Conservation (phyloP, 257 asterid species). For the Osmanthus fragrans region DNA sequence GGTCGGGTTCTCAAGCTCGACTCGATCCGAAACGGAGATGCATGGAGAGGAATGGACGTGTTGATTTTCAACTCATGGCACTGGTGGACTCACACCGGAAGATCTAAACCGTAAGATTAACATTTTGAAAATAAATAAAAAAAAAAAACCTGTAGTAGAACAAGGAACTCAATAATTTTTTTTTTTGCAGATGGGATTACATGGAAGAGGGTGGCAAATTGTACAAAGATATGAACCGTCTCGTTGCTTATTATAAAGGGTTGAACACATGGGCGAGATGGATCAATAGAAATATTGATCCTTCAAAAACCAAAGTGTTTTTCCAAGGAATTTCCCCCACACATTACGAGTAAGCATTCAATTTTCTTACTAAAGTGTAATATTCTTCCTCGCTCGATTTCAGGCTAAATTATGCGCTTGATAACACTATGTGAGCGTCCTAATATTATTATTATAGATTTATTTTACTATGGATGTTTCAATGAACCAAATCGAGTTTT, state of each 20-base stretch:
- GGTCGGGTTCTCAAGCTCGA: slow-evolving; percentile 66
- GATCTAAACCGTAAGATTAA: slow-evolving; percentile 64
- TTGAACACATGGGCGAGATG: slow-evolving; percentile 94
- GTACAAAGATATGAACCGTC: slow-evolving; percentile 81
- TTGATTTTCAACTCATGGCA: slow-evolving; percentile 90
- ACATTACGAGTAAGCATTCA: slow-evolving; percentile 66
- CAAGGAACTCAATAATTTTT: background rate
- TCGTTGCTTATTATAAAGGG: slow-evolving; percentile 81
- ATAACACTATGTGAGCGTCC: too few species aligned
- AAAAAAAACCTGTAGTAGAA: background rate
- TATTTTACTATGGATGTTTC: too few species aligned
- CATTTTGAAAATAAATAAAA: background rate
- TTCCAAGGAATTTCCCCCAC: slow-evolving; percentile 94
- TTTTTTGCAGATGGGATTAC: slow-evolving; percentile 67
- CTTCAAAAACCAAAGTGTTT: slow-evolving; percentile 75
- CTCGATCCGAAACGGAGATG: slow-evolving; percentile 57
- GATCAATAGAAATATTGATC: slow-evolving; percentile 66
- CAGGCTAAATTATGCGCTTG: too few species aligned
- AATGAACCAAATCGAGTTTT: background rate
- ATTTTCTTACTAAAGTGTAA: too few species aligned
- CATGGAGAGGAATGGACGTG: slow-evolving; percentile 83
- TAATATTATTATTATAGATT: too few species aligned
- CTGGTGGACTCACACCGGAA: slow-evolving; percentile 90
- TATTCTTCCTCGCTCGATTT: too few species aligned
- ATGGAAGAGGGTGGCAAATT: slow-evolving; percentile 63